Base-by-base conservation (phyloP, 495 filamentous ascomycete species). In the Oleoguttula mirabilis region DNA sequence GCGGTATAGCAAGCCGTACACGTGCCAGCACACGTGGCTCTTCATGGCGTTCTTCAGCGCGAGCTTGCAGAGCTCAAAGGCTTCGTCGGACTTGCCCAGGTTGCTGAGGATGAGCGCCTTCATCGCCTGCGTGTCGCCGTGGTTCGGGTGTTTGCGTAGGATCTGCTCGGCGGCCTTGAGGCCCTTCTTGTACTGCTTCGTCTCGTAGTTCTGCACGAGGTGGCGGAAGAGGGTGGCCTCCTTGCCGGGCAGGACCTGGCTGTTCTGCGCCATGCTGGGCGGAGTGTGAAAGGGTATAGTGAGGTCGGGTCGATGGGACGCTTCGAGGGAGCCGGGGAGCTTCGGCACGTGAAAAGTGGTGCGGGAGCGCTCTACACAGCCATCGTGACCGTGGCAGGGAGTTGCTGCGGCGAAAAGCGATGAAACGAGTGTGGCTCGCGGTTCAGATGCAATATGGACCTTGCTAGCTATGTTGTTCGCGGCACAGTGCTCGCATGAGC, bases 21-120 rank as follows among this genome's bases (percentile, higher is more conserved):
- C 92, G 62, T 99, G 90, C 90, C 90, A 99, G 67, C 88, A 95
- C 52, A 96, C 86, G 62, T 96, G 92, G 48, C 87, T 94, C 65
- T 88, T 94, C 87, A 96, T 95, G 55, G 95, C 87, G 48, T 87
- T 82, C 36, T 76, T 82, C 32, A 99, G 69, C 34, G 90, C 90
- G 42, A 82, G 72, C 66, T 94, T 96, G 48, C 82, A 88, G 39
- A 99, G 71, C 22, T 74, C 75, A 59, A 96, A 96, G 0, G 90
- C 90, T 67, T 99, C 90, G 33, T 94, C 82, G 15, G 77, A 73
- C 64, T 92, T 84, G 43, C 87, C 86, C 58, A 83, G 76, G 30
- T 80, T 77, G 60, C 93, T 96, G 65, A 93, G 82, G 48, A 95
- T 94, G 30, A 99, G 71, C 38, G 88, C 92, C 67, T 95, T 96